Evolutionary conservation across 345 rosid genomes (phyloP).

Genomic region (Aquilaria sinensis): DNA sequence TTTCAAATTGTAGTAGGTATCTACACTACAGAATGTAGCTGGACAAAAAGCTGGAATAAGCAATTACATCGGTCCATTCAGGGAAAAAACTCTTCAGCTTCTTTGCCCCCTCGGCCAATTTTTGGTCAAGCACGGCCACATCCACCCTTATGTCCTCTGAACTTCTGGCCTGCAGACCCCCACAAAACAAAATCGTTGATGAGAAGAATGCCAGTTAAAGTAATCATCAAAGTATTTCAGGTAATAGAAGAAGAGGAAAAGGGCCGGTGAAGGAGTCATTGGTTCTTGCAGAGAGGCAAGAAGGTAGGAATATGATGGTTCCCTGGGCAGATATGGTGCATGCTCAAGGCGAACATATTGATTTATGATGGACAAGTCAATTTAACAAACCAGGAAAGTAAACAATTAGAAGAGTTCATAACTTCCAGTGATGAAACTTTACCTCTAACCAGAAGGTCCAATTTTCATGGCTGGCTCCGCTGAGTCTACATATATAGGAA

Average conservation of each 20-base stretch:
- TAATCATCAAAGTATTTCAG: no score
- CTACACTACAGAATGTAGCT: constrained; percentile 47
- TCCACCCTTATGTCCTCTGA: constrained; percentile 56
- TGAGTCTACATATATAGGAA: constrained; percentile 78
- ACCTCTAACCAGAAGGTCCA: constrained; percentile 98
- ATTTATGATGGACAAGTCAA: neutral
- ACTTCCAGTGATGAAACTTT: constrained; percentile 8
- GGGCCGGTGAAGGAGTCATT: neutral
- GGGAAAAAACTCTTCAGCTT: constrained; percentile 72
- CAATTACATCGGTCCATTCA: constrained; percentile 68
- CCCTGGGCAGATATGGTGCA: no score
- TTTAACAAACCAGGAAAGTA: neutral
- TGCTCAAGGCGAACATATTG: neutral
- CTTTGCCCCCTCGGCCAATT: constrained; percentile 47
- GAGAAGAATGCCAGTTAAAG: no score
- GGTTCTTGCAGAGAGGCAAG: no score
- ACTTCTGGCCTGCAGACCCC: constrained; percentile 44
- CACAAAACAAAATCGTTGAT: neutral
- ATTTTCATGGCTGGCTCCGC: constrained; percentile 58
- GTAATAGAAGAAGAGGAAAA: no score
- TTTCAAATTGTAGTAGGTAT: neutral
- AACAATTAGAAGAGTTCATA: neutral
- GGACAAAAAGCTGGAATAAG: constrained; percentile 72
- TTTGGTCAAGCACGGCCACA: constrained; percentile 78
- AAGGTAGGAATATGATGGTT: no score